Base-by-base conservation (phyloP, 2,329 filamentous ascomycete genomes). In the Iodosphaeria phyllophila region DNA sequence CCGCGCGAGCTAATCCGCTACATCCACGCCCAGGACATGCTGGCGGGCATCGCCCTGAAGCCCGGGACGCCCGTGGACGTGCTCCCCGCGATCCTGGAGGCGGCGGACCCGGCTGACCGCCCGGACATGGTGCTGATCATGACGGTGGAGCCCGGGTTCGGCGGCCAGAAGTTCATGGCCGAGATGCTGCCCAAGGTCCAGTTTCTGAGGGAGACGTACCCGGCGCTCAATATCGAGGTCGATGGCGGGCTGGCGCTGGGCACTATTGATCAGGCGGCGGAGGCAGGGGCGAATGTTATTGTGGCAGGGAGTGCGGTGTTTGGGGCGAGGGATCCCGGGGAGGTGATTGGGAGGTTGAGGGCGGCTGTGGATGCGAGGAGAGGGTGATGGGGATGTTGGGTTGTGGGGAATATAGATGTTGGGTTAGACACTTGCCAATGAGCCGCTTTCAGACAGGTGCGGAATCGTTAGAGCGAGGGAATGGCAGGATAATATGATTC, bases 91-190 rank as follows among this genome's bases (percentile, higher is more conserved):
- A 75, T 93, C 26, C 53, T 95, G 26, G 83, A 86, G 37, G 76
- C 60, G 38, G 44, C 64, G 3, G 62, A 78, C 24, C 63, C 68
- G 42, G 66, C 68, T 34, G 89, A 93, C 47, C 62, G 71, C 28
- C 89, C 89, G 7, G 89, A 98, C 86, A 98, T 98, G 89, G 83
- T 92, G 18, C 71, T 98, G 11, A 68, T 98, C 31, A 98, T 98
- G 89, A 98, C 89, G 1, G 89, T 98, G 21, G 70, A 98, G 53
- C 89, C 89, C 22, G 89, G 89, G 22, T 98, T 98, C 45, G 89
- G 89, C 33, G 89, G 89, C 5, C 89, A 98, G 48, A 93, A 92
- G 46, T 98, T 98, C 61, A 95, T 95, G 83, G 73, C 82, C 8
- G 80, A 79, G 5, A 82, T 92, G 56, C 68, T 98, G 37, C 83